Evolutionary conservation across 306 rosid species (phyloP).

Genomic region (Quercus cerris): DNA sequence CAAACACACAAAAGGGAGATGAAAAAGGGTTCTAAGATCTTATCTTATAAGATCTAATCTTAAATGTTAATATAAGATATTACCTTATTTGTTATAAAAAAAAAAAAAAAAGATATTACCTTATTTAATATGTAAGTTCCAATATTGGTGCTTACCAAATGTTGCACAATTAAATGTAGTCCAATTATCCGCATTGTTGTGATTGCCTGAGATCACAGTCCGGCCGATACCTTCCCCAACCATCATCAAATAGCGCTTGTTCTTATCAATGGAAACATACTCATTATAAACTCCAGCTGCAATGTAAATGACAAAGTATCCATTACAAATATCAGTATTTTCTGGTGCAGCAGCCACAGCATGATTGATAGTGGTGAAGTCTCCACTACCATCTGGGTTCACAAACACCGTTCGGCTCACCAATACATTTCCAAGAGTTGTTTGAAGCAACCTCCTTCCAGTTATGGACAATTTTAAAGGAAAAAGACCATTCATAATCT

Average conservation of each 20-base stretch:
- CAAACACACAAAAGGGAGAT: too few species aligned
- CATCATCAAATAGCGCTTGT: conserved; percentile 32
- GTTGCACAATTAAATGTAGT: too few species aligned
- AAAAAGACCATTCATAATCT: background rate
- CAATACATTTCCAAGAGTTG: background rate
- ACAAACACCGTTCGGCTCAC: conserved; percentile 36
- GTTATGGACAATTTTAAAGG: background rate
- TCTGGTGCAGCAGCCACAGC: conserved; percentile 32
- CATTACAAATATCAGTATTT: conserved; percentile 24
- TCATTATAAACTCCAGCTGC: conserved; percentile 38
- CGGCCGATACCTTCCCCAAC: too few species aligned
- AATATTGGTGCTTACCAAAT: too few species aligned
- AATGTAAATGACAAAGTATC: conserved; percentile 36
- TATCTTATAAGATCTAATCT: too few species aligned
- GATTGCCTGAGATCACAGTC: too few species aligned
- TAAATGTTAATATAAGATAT: too few species aligned
- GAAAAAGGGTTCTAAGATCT: too few species aligned
- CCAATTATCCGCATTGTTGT: too few species aligned
- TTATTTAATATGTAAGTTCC: too few species aligned
- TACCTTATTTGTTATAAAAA: too few species aligned
- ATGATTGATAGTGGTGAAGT: conserved; percentile 27
- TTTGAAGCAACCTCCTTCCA: conserved; percentile 26
- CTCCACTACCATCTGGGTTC: conserved; percentile 31
- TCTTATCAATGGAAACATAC: conserved; percentile 26
- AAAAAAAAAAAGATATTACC: too few species aligned